Base-by-base conservation (phyloP, 1,284 basidiomycete species). In the Ustilago shanxiensis region DNA sequence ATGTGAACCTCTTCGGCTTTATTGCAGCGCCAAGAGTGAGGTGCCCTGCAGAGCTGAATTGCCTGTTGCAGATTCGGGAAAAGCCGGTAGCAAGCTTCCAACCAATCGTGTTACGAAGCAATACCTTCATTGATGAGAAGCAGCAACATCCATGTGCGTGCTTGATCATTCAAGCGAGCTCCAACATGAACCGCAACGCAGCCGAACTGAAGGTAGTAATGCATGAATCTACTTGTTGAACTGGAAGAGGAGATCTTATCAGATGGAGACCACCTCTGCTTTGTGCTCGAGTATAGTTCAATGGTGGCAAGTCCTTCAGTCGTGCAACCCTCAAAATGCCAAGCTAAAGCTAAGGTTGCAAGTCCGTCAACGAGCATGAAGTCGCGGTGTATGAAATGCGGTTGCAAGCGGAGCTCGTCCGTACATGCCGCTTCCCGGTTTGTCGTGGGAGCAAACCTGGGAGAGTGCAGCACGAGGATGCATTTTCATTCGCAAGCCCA, bases 221-320 rank as follows among this genome's bases (percentile, higher is more conserved):
- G 52, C 35, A 35, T 24, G 22, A 47, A 9, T 26, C 10, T 45
- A 24, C 26, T 33, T 33, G 14, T n/a, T n/a, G 29, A 29, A 1
- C 31, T 24, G 31, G n/a, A 13, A 37, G 5, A 1, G n/a, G 29
- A 47, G 53, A 63, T 56, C 61, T 63, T 57, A 63, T 63, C 61
- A 63, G 61, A 63, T 63, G 3, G 20, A 20, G 10, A 9, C 41
- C 41, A 1, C 6, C 18, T 39, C n/a, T 18, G 37, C 18, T 39
- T 18, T 39, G 13, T 6, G 14, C 18, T 7, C 13, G n/a, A n/a
- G n/a, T n/a, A n/a, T n/a, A n/a, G n/a, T n/a, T n/a, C n/a, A n/a
- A n/a, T n/a, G n/a, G n/a, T n/a, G n/a, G n/a, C n/a, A n/a, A n/a
- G n/a, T n/a, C n/a, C n/a, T n/a, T n/a, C n/a, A n/a, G n/a, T n/a